These are phyloP conservation scores for Calonectria pseudoreteaudii DNA, from an alignment of 2,329 filamentous ascomycete genomes.

Conservation along the genomic window DNA sequence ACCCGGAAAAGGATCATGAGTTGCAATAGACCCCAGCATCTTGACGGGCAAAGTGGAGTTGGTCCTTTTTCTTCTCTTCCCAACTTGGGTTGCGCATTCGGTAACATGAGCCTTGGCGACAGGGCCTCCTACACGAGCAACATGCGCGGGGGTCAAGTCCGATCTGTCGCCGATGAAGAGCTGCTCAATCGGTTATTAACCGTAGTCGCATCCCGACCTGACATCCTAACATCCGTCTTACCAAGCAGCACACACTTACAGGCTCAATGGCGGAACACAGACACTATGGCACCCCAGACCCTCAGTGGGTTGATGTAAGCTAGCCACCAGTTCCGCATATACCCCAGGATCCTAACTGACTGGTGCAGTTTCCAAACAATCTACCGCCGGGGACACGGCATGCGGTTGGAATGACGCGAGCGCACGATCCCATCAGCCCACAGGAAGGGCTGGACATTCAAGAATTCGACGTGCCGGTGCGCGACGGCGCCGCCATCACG, in stretches of 20 bases:
- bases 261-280: slow-evolving; percentile 28
- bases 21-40: neutral
- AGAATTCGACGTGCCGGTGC: slow-evolving; percentile 36
- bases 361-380: slow-evolving; percentile 42
- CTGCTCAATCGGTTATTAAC: neutral
- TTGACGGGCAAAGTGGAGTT: too few species aligned
- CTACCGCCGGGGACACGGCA: slow-evolving; percentile 29
- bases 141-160: neutral
- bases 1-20: neutral
- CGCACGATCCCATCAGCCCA: slow-evolving; percentile 35
- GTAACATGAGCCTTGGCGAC: neutral
- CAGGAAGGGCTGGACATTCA: slow-evolving; percentile 37
- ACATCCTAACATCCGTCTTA: neutral
- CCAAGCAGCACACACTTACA: too few species aligned
- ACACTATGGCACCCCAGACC: slow-evolving; percentile 21
- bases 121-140: neutral
- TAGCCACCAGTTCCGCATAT: neutral
- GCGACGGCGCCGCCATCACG: slow-evolving; percentile 32
- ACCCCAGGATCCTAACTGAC: neutral
- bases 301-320: slow-evolving; percentile 27
- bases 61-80: too few species aligned
- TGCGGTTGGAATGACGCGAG: slow-evolving; percentile 31
- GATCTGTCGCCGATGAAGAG: slow-evolving; percentile 4
- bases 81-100: neutral
- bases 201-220: neutral